Percentiles rank a stretch among this genome's conserved stretches.
These are phyloP conservation scores for Heliamphora exappendiculata DNA, from an alignment of 148 eudicot genomes.

Conservation along the genomic window DNA sequence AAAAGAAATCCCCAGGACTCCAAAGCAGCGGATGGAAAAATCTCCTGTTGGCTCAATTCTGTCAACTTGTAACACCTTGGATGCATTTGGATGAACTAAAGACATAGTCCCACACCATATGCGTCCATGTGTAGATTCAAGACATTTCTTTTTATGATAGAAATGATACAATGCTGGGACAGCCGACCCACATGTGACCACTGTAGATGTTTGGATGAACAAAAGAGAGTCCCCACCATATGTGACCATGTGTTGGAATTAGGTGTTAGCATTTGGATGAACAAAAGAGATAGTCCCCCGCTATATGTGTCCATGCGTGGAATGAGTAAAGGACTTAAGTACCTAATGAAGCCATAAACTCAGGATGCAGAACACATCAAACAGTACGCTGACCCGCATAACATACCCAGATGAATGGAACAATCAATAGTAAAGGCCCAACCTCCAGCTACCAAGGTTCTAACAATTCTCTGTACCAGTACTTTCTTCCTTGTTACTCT, in stretches of 20 bases:
- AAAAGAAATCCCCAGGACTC: conserved; percentile 1
- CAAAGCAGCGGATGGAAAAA: not conserved
- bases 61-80: conserved; percentile 17
- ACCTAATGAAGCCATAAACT: conserved; percentile 20
- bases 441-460: conserved; percentile 29
- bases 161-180: no score
- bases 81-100: conserved; percentile 11
- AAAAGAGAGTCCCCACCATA: no score
- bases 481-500: conserved; percentile 19
- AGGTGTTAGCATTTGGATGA: conserved; percentile 3
- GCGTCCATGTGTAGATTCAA: conserved; percentile 15
- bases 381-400: conserved; percentile 15
- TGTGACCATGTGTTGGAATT: no score
- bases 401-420: conserved; percentile 16
- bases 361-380: conserved; percentile 9
- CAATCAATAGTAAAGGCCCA: conserved; percentile 23
- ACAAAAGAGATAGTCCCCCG: conserved; percentile 15
- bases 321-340: conserved; percentile 14
- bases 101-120: conserved; percentile 12
- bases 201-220: no score
- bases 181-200: no score
- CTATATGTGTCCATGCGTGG: conserved; percentile 13
- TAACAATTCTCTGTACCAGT: conserved; percentile 25
- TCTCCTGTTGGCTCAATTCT: conserved; percentile 12
- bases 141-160: no score